phyloP scores from a whole-genome alignment of 2,329 filamentous ascomycete species.

The Alternaria novae-zelandiae region DNA sequence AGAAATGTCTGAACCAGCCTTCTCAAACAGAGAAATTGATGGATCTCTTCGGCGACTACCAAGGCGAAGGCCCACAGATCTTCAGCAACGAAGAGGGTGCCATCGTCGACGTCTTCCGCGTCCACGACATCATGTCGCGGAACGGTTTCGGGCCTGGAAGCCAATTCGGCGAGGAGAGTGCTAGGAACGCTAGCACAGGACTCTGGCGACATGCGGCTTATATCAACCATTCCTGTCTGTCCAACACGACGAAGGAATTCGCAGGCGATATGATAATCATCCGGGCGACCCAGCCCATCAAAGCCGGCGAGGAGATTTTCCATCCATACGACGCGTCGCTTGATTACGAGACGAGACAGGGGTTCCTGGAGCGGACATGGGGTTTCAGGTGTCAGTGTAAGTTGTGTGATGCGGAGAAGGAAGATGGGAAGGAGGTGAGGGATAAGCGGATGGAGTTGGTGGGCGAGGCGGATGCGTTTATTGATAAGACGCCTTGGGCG shows the following conservation, averaged over 20 bases:
- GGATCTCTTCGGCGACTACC: constrained; percentile 42
- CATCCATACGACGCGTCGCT: constrained; percentile 35
- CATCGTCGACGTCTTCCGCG: constrained; percentile 58
- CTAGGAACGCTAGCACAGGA: constrained; percentile 39
- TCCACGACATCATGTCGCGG: constrained; percentile 52
- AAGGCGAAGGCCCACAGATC: constrained; percentile 48
- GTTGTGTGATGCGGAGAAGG: constrained; percentile 47
- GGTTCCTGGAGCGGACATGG: constrained; percentile 43
- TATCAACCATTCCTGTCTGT: constrained; percentile 54
- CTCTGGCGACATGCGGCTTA: constrained; percentile 52
- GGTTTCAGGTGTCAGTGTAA: constrained; percentile 52
- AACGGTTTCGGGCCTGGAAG: constrained; percentile 54
- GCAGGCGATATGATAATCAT: constrained; percentile 50
- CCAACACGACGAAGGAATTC: constrained; percentile 50
- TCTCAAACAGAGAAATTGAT: constrained; percentile 43
- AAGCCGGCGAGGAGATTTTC: constrained; percentile 31
- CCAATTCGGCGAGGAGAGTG: constrained; percentile 32
- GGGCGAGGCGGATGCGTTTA: constrained; percentile 32
- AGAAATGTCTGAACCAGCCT: constrained; percentile 58
- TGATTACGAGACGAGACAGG: constrained; percentile 46
- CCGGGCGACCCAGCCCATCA: constrained; percentile 47
- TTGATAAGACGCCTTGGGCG: constrained; percentile 35
- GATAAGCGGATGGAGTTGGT: constrained; percentile 32
- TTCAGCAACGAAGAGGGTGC: constrained; percentile 46
- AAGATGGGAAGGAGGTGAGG: constrained; percentile 26